Base-by-base conservation (phyloP, 2,329 filamentous ascomycete genomes). In the Daldinia eschscholtzii region DNA sequence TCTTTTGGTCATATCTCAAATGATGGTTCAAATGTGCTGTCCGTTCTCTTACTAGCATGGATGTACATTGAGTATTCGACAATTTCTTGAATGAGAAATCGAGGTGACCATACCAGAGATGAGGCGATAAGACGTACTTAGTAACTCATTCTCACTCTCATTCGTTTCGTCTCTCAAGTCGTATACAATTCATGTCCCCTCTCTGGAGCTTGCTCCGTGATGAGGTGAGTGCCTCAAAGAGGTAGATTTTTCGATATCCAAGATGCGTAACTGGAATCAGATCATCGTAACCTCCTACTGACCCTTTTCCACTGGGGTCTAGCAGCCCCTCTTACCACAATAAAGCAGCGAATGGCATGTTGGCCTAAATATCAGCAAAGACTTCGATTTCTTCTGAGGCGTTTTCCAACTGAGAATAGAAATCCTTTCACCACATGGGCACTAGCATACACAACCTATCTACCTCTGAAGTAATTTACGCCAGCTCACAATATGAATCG, bases 261-360 rank as follows among this genome's bases (percentile, higher is more conserved):
- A 55, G n/a, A 69, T 59, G 63, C 56, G 46, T 56, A 62, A n/a
- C 28, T n/a, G 13, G 26, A 33, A 52, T 46, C 58, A 57, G 35
- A 30, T 55, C 46, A 55, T 39, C 6, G 0, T 55, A 18, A 55
- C 33, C n/a, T 44, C 7, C 18, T 33, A 53, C 13, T 46, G 39
- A 39, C 41, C 30, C 20, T 42, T 35, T 23, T n/a, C 35, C n/a
- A 37, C 35, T 37, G 10, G 7, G 35, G 12, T 37, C 12, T 26
- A 30, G n/a, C 58, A 41, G 30, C 23, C 37, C 35, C 55, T 57
- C 50, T 48, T 57, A 50, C 23, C 55, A 28, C 37, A 30, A 42
- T 37, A 18, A 7, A 13, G 39, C 6, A 37, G 28, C 37, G 9
- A 67, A 67, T 67, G 60, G 63, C 44, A 30, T 58, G 53, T 23